Conservation (phyloP, 208 protist species). For the Leishmania major region DNA sequence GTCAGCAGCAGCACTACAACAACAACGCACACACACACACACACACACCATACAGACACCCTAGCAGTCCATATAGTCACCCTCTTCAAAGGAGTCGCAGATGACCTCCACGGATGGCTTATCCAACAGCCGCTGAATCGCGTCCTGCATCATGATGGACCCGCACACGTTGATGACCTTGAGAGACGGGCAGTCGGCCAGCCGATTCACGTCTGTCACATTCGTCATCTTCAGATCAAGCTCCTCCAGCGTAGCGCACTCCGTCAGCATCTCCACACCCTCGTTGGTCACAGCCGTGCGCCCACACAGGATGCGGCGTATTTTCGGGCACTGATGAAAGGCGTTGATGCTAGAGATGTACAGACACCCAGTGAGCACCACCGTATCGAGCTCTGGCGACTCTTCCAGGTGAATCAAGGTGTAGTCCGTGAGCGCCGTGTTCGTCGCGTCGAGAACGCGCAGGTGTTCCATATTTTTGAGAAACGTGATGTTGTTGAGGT, state of each 20-base stretch:
- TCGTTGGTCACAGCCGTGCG: conserved; percentile 70
- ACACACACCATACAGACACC: background rate
- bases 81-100: conserved; percentile 64
- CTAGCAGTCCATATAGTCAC: conserved; percentile 41
- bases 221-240: conserved; percentile 75
- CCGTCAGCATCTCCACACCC: conserved; percentile 60
- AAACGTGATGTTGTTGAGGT: conserved; percentile 68
- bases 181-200: conserved; percentile 56
- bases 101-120: conserved; percentile 60
- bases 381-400: conserved; percentile 66
- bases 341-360: conserved; percentile 83
- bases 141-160: conserved; percentile 47
- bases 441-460: conserved; percentile 69
- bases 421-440: conserved; percentile 57
- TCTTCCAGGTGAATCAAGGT: conserved; percentile 63
- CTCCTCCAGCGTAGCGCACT: conserved; percentile 71
- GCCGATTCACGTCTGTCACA: conserved; percentile 61
- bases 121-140: conserved; percentile 49
- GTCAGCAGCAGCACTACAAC: background rate
- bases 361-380: conserved; percentile 68
- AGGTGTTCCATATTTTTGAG: conserved; percentile 50
- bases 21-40: background rate
- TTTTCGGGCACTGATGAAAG: conserved; percentile 69
- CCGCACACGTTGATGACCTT: conserved; percentile 73
- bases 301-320: conserved; percentile 73